Base-by-base conservation (phyloP, 2,329 filamentous ascomycete species). In the Cladosporium sp. region DNA sequence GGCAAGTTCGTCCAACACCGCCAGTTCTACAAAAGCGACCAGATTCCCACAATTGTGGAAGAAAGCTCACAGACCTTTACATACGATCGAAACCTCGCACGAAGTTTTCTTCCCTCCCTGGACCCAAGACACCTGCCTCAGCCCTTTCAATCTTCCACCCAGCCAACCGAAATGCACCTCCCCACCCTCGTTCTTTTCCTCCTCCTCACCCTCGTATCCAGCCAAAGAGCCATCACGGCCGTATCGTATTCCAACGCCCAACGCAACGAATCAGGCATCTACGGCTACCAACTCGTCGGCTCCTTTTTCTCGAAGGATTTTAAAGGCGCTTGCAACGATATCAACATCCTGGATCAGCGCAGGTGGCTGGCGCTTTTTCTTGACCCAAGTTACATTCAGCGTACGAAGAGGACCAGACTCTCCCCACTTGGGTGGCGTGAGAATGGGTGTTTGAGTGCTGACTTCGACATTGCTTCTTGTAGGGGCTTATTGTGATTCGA, bases 251-350 rank as follows among this genome's bases (percentile, higher is more conserved):
- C 39, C 4, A 39, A 59, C 30, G 41, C 47, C 24, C 29, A 53
- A 40, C 50, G 47, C 27, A 62, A 61, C 43, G 54, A 60, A 18
- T 64, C 63, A 18, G 54, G 44, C 9, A 37, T 61, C 41, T 58
- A 65, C 45, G 62, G 61, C 27, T 65, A 61, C 55, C 61, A 63
- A 41, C 43, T 67, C 30, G 56, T 60, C 11, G 63, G 62, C 30
- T 56, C 56, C 17, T 19, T 41, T 8, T 55, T 54, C 30, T 63
- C 61, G 47, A 51, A 53, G 40, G 43, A 58, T 38, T 57, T 60
- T 39, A 41, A 41, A 6, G 37, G 47, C 7, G 47, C 50, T 27
- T 55, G 56, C 30, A 53, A 57, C 17, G 51, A 48, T 8, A n/a
- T 48, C 13, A 32, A 22, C 8, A 36, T 8, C 17, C 17, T 48